Evolutionary conservation across 176 grass and related monocot species (phyloP), one percentile per base, ranked within the genome.

Genomic region (Puya raimondii): DNA sequence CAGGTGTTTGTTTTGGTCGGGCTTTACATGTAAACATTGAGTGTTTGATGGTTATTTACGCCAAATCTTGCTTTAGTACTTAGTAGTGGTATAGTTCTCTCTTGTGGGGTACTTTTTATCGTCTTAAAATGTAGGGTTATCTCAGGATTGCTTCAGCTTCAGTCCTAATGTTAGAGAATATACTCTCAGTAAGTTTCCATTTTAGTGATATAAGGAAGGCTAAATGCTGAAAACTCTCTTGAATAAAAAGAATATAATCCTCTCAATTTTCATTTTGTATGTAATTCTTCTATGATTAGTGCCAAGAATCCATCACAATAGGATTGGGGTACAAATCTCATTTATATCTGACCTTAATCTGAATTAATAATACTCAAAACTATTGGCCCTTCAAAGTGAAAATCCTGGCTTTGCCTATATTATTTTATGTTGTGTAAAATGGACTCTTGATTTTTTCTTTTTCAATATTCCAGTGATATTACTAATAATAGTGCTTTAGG

Each of bases 1-100:
- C 90, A 99, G 95, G 90, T 91, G 42, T n/a, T 53, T 23, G 17
- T 64, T 25, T 82, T 27, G 42, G 64, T 66, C 12, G 17, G 56
- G 33, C 33, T 42, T 42, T 7, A 42, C 33, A 42, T 16, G 21
- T 21, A 59, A 16, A 59, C n/a, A 61, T 16, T 61, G 10, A 20
- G 7, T 22, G 7, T 61, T 61, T 22, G 9, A 42, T 61, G 56
- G 56, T 18, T 10, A 22, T 18, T 61, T 2, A 22, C n/a, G 56
- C 2, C 16, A 10, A 61, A 20, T 18, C 10, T 61, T 61, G 16
- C 56, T 61, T 61, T 61, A 61, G 53, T 57, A 17, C 15, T 17
- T 4, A 16, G 53, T 17, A 3, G 13, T 57, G 4, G 14, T 57
- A 16, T 57, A 15, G 3, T 3, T 57, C 53, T 56, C 53, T 61